Percentiles rank a stretch among this genome's conserved stretches.
Evolutionary conservation across 169 alveolate genomes (phyloP).

Genomic region (Plasmodium adleri): DNA sequence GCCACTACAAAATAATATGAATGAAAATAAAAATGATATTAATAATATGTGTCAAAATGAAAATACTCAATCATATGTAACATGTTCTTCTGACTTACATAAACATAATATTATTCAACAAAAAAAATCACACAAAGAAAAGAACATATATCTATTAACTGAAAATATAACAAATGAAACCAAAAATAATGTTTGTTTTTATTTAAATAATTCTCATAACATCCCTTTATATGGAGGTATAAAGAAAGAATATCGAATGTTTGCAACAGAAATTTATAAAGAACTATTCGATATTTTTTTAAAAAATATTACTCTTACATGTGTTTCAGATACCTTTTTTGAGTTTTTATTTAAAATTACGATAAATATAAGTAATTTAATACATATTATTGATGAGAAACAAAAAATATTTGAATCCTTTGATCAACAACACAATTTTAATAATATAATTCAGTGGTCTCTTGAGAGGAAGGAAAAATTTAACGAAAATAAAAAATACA

Average conservation of each 20-base stretch:
- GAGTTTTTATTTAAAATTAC: slow-evolving; percentile 74
- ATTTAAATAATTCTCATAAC: slow-evolving; percentile 22
- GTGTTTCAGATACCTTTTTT: slow-evolving; percentile 56
- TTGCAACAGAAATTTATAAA: slow-evolving; percentile 75
- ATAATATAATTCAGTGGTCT: slow-evolving; percentile 61
- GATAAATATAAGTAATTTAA: slow-evolving; percentile 49
- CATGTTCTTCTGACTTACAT: neutral
- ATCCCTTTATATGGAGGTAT: slow-evolving; percentile 28
- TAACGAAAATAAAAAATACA: slow-evolving; percentile 40
- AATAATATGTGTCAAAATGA: too few species aligned
- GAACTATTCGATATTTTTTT: slow-evolving; percentile 68
- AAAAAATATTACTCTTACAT: slow-evolving; percentile 47
- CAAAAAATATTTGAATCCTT: slow-evolving; percentile 58
- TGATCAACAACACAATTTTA: slow-evolving; percentile 44
- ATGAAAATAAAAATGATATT: neutral
- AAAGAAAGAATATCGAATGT: slow-evolving; percentile 53
- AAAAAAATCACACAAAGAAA: too few species aligned
- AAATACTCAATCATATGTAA: neutral
- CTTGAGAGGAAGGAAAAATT: slow-evolving; percentile 55
- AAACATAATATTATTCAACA: too few species aligned
- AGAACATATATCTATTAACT: too few species aligned
- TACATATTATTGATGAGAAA: slow-evolving; percentile 47
- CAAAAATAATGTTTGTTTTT: slow-evolving; percentile 53
- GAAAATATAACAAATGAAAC: neutral
- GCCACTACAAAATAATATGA: neutral